Evolutionary conservation across 139 green algal species (phyloP), one percentile per base, ranked within the genome.

Genomic region (Micractinium conductrix): DNA sequence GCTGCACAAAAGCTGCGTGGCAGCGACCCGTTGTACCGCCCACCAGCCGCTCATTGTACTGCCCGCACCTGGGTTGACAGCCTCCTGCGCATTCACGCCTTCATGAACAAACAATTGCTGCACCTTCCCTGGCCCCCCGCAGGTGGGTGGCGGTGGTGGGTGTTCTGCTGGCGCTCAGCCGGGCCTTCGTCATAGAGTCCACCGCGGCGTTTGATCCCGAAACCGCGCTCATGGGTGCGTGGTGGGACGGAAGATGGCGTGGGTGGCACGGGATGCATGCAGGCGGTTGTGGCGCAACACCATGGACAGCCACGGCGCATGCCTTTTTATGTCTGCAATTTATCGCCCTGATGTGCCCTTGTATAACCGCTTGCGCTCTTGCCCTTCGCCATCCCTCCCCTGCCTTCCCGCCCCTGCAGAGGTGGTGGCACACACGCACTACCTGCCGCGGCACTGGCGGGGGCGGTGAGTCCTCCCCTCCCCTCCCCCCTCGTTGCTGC

Each of bases 401-500:
- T 62, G 53, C 53, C 53, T 4, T 16, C 21, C 72, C 30, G 30
- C 72, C 40, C 1, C 7, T 82, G 76, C 76, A 82, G 91, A 96
- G 76, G 89, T 98, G 37, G 94, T 94, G 38, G 78, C 89, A 21
- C 92, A 98, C 92, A 99, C 97, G 8, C 97, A 99, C 93, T 95
- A 97, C 91, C 88, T 98, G 71, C 97, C 97, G 9, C 83, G 85
- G 40, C 88, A 94, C 71, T 98, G 95, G 95, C 85, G 91, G 2
- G 90, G 91, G 0, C 74, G 79, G 72, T 86, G 76, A 33, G 87
- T 7, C 1, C n/a, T 33, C 65, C 43, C 65, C 14, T 22, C 33
- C 65, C 35, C 65, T 44, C 1, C 65, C 26, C 14, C n/a, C n/a
- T n/a, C n/a, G n/a, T 58, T 10, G 48, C 14, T 14, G 12, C 48